These are phyloP conservation scores for Corinectria fuckeliana DNA, from an alignment of 2,329 filamentous ascomycete species.

Conservation along the genomic window DNA sequence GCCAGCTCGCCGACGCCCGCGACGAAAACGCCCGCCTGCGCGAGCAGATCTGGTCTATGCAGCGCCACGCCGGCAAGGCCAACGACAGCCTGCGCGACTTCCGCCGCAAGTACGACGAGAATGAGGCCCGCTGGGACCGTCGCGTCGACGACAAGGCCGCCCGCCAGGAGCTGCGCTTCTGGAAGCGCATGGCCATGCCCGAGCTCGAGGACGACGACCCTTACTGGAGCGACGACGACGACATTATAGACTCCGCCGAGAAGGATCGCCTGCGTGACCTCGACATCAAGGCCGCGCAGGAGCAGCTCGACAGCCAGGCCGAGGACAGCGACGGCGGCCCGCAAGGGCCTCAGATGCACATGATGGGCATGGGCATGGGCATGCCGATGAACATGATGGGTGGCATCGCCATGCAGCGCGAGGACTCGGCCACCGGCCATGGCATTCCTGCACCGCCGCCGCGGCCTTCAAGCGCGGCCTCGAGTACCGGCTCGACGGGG, in stretches of 20 bases:
- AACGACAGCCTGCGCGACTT: slow-evolving; percentile 65
- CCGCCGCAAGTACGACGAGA: slow-evolving; percentile 62
- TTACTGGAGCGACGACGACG: slow-evolving; percentile 70
- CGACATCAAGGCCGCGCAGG: slow-evolving; percentile 53
- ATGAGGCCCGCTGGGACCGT: slow-evolving; percentile 60
- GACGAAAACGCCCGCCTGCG: slow-evolving; percentile 68
- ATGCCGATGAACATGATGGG: slow-evolving; percentile 42
- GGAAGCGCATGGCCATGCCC: slow-evolving; percentile 71
- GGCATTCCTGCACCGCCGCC: slow-evolving; percentile 41
- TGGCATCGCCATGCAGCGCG: slow-evolving; percentile 49
- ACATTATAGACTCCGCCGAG: slow-evolving; percentile 66
- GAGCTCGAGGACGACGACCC: slow-evolving; percentile 64
- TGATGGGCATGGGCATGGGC: slow-evolving; percentile 33
- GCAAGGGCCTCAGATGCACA: slow-evolving; percentile 30
- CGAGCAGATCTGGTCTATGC: slow-evolving; percentile 72
- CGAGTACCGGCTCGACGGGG: slow-evolving; percentile 52
- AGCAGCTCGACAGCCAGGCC: slow-evolving; percentile 45
- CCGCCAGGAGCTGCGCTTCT: slow-evolving; percentile 67
- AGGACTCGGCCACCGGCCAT: slow-evolving; percentile 40
- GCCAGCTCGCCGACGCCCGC: slow-evolving; percentile 69
- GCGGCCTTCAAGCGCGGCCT: slow-evolving; percentile 48
- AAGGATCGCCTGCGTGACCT: slow-evolving; percentile 62
- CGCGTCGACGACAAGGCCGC: slow-evolving; percentile 59
- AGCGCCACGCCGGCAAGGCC: slow-evolving; percentile 63
- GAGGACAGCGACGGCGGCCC: slow-evolving; percentile 43